Evolutionary conservation across 768 basidiomycete genomes (phyloP).

Genomic region (Hypholoma fasciculare): DNA sequence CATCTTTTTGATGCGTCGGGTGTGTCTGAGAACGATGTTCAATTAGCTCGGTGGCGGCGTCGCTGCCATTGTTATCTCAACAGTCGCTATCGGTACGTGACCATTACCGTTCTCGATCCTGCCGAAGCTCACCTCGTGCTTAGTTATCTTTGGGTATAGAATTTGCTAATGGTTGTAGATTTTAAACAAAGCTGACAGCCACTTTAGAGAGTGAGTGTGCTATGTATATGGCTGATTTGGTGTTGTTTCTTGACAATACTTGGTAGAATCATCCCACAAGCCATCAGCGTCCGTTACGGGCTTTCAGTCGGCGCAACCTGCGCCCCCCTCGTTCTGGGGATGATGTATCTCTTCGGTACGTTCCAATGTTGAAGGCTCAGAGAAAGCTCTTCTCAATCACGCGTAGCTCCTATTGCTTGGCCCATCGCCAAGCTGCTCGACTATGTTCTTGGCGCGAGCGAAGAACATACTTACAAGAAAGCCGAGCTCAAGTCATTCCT

Average conservation of each 20-base stretch:
- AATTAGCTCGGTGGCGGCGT: constrained; percentile 59
- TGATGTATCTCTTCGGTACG: constrained; percentile 67
- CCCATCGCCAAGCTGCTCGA: constrained; percentile 86
- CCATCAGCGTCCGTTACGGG: constrained; percentile 76
- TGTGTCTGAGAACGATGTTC: not conserved
- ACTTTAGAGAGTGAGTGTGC: constrained; percentile 58
- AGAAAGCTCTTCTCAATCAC: not conserved
- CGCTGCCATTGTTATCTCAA: constrained; percentile 77
- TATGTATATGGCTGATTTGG: not conserved
- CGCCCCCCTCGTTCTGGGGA: constrained; percentile 66
- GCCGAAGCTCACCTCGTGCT: constrained; percentile 1
- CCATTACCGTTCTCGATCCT: not conserved
- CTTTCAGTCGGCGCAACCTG: constrained; percentile 78
- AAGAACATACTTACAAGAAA: constrained; percentile 78
- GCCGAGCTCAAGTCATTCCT: constrained; percentile 79
- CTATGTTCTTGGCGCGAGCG: constrained; percentile 71
- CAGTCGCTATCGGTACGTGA: constrained; percentile 63
- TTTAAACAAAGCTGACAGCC: not conserved
- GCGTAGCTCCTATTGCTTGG: constrained; percentile 73
- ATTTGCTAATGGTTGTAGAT: not conserved
- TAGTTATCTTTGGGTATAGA: constrained; percentile 82
- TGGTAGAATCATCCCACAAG: constrained; percentile 62
- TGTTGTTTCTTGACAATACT: not conserved
- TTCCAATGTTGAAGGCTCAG: constrained; percentile 18
- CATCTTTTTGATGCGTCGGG: not conserved